phyloP scores from a whole-genome alignment of 768 basidiomycete genomes.

The Epithele typhae region DNA sequence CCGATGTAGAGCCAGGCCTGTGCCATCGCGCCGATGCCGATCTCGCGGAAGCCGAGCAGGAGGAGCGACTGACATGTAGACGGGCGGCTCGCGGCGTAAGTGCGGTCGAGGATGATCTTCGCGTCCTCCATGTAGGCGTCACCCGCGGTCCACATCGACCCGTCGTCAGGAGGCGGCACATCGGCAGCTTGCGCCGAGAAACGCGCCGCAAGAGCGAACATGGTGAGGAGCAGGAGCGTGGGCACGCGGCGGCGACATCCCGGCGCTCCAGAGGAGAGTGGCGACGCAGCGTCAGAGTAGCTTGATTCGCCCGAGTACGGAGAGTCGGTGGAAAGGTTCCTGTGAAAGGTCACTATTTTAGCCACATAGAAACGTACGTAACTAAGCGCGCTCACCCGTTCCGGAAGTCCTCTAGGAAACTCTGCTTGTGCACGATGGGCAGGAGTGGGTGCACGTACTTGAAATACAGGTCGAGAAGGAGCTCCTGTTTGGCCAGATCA shows the following conservation, averaged over 20 bases:
- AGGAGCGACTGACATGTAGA: conserved; percentile 77
- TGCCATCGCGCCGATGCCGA: conserved; percentile 87
- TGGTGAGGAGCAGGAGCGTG: conserved; percentile 69
- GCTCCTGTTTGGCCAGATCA: conserved; percentile 52
- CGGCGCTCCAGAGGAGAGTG: conserved; percentile 22
- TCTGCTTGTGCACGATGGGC: conserved; percentile 69
- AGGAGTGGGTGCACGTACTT: conserved; percentile 75
- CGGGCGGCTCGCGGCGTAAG: conserved; percentile 68
- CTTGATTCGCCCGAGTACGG: conserved; percentile 28
- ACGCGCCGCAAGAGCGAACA: conserved; percentile 80
- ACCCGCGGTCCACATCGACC: conserved; percentile 79
- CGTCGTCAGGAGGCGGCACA: conserved; percentile 36
- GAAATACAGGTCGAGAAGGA: conserved; percentile 75
- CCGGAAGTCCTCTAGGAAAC: conserved; percentile 58
- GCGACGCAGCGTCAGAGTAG: conserved; percentile 17
- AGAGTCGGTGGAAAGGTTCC: conserved; percentile 23
- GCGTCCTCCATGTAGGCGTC: conserved; percentile 68
- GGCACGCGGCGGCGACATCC: conserved; percentile 48
- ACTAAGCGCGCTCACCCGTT: conserved; percentile 28
- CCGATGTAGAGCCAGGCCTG: conserved; percentile 84
- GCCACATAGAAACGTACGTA: not conserved
- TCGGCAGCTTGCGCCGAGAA: conserved; percentile 39
- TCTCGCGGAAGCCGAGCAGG: conserved; percentile 78
- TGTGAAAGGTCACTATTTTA: not conserved
- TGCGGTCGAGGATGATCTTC: conserved; percentile 58